Base-by-base conservation (phyloP, 805 yeast species). In the Saturnispora sekii region DNA sequence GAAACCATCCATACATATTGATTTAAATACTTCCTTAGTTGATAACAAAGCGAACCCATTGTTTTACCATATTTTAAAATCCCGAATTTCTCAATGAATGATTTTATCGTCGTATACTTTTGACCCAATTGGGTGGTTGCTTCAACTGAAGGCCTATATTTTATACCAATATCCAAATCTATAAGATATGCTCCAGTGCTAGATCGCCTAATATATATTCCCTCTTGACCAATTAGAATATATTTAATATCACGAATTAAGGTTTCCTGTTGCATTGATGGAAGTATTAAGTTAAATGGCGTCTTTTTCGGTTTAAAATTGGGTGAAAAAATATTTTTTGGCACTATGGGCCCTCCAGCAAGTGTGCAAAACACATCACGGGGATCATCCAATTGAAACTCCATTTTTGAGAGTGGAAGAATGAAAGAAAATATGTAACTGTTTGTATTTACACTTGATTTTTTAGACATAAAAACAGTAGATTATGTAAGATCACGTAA, bases 181-280 rank as follows among this genome's bases (percentile, higher is more conserved):
- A 87, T 73, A 49, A 77, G 72, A 61, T 73, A 88, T 0, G 94
- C 95, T 11, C 59, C 59, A 3, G 70, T 67, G 36, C 77, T 82
- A 30, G 80, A 72, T 57, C 73, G 86, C 37, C 88, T 67, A 32
- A 90, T 76, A 56, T 83, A 86, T 16, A 70, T 68, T 0, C 97
- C 97, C 59, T 88, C 95, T 26, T 72, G 62, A 0, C 94, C 94
- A 30, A 79, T 53, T 11, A 93, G 59, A 1, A 84, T 81, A 53
- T 72, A 73, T 16, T 87, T 54, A 9, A 88, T 58, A 59, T 90
- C 98, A 47, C 75, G 70, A 12, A 83, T 67, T 1, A 93, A 71
- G 21, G 80, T 68, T 0, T 84, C 80, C 58, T 87, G 95, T 3
- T 72, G 70, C 40, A 73, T 67, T 3, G 70, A 57, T 30, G 73